A percentile compares a stretch with the other conserved stretches of the same genome.
phyloP scores from a whole-genome alignment of 306 rosid species.

The Carpinus fangiana region DNA sequence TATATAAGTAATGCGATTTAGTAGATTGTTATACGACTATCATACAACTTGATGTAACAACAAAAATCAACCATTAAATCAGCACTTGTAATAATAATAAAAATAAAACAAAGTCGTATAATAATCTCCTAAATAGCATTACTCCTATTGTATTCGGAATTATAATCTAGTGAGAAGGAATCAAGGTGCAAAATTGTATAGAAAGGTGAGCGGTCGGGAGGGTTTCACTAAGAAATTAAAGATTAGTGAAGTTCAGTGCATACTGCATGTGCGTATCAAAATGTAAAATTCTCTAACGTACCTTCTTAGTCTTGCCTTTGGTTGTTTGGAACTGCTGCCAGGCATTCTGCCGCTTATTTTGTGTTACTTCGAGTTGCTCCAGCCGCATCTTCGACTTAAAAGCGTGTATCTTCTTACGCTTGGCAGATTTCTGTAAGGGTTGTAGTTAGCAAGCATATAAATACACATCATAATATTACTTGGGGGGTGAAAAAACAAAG shows the following conservation, averaged over 20 bases:
- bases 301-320: slow-evolving; percentile 97
- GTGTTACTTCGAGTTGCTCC: slow-evolving; percentile 95
- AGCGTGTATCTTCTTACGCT: slow-evolving; percentile 94
- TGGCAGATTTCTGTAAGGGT: slow-evolving; percentile 68
- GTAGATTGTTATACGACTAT: too few relatives aligned
- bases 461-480: slow-evolving; percentile 13
- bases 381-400: slow-evolving; percentile 96
- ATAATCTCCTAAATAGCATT: too few relatives aligned
- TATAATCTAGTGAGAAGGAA: not conserved
- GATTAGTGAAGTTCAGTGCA: not conserved
- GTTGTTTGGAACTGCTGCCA: slow-evolving; percentile 98
- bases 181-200: not conserved
- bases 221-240: not conserved
- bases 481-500: not conserved
- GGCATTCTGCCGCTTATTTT: slow-evolving; percentile 96
- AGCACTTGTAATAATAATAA: too few relatives aligned
- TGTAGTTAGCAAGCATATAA: slow-evolving; percentile 31
- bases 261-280: slow-evolving; percentile 1
- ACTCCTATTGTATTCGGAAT: too few relatives aligned
- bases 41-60: too few relatives aligned
- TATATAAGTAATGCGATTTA: too few relatives aligned
- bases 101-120: too few relatives aligned
- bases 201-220: too few relatives aligned
- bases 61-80: too few relatives aligned
- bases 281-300: slow-evolving; percentile 22